Base-by-base conservation (phyloP, 139 green algal species). In the Chlorella sp. region DNA sequence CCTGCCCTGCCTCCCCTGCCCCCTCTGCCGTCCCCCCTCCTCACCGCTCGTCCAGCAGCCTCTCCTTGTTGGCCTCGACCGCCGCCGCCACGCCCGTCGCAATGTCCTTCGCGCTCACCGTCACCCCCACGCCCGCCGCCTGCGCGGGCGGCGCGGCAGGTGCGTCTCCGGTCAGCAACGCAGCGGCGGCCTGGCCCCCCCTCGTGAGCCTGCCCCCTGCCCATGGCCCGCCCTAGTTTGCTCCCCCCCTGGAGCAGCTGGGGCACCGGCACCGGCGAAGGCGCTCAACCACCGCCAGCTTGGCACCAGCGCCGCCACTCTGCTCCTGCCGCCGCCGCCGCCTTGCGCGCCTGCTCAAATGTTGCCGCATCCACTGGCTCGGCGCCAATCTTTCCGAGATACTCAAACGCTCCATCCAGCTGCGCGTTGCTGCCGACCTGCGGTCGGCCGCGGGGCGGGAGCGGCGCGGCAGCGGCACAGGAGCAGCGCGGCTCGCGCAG, bases 401-500 rank as follows among this genome's bases (percentile, higher is more conserved):
- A 96, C n/a, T 93, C 87, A 53, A 95, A 87, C 0, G 89, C 91
- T 7, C 82, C 93, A 31, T 96, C 90, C 62, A 97, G 82, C 86
- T 98, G 93, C 8, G 87, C 76, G 38, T 87, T 90, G 38, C 43
- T 91, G 29, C n/a, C 38, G 55, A 75, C n/a, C n/a, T 80, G 41
- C 58, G 50, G 36, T 78, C 45, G 19, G 15, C 50, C 5, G 36
- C 15, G 31, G 11, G 17, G 35, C 31, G 46, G 11, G 15, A 25
- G 15, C 8, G 31, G 25, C 60, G 42, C 23, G 42, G 8, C 23
- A 59, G 12, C 43, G 27, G 41, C 29, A 55, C 40, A 72, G 27
- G 31, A 48, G 14, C 41, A 66, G 51, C 61, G 35, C 35, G 31
- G 61, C 29, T 27, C 15, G 23, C 29, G 1, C 35, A 38, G 36